Base-by-base conservation (phyloP, 768 basidiomycete genomes). In the Xerocomellus dryophilus region DNA sequence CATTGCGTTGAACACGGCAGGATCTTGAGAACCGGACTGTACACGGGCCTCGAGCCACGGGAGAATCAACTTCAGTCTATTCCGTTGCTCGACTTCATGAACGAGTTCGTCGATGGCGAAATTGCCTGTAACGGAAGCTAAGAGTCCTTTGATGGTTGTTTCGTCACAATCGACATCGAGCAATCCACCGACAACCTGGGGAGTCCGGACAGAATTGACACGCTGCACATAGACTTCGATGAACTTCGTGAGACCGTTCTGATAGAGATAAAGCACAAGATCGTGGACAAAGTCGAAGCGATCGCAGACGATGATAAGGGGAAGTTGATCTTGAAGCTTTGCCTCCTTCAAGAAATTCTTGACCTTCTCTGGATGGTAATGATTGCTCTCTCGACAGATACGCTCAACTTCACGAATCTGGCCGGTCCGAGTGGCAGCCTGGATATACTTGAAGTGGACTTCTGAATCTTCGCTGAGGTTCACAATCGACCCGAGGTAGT, bases 311-410 rank as follows among this genome's bases (percentile, higher is more conserved):
- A 99, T 98, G 78, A 98, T 99, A 62, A 99, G 86, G 5, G 97
- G 97, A 35, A 99, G 85, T 69, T 98, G 97, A 68, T 98, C 97
- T 35, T 85, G 75, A 27, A 99, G 85, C 66, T 97, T 95, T 65
- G 97, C 95, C 68, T 99, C 97, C 73, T 98, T 98, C 71, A 98
- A 84, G 87, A 98, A 98, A 75, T 99, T 99, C 81, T 99, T 98
- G 82, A 98, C 97, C 74, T 99, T 99, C 78, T 99, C 97, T 1
- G 97, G 92, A 72, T 95, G 98, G 81, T 98, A 98, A 74, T 78
- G 79, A 74, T 98, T 98, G 72, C 90, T 93, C 76, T 99, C 97
- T 50, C 97, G 81, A 69, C 95, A 98, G 66, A 99, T 96, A 43
- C 97, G 93, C 74, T 99, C 97, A 52, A 99, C 97, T 71, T 99